These are phyloP conservation scores for Candida frijolesensis DNA, from an alignment of 1,139 yeast genomes.

Conservation along the genomic window DNA sequence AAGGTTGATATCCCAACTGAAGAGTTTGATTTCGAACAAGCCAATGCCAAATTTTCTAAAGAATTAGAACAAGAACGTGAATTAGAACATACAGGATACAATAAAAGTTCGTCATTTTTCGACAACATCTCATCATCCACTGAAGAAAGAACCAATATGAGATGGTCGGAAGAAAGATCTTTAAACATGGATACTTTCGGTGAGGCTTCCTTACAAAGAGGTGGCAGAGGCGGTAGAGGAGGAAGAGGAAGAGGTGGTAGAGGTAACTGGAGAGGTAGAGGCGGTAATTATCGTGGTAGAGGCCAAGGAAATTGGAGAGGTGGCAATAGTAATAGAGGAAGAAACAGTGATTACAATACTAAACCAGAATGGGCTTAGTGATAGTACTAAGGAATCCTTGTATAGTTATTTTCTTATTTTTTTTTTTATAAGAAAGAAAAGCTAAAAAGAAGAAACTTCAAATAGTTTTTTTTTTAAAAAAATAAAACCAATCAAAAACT, in stretches of 20 bases:
- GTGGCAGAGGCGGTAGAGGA: slow-evolving; percentile 37
- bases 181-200: slow-evolving; percentile 73
- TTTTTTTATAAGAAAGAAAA: not conserved
- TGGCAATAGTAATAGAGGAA: slow-evolving; percentile 8
- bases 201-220: slow-evolving; percentile 42
- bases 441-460: not conserved
- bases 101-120: slow-evolving; percentile 76
- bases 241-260: slow-evolving; percentile 31
- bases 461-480: too few species aligned
- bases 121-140: slow-evolving; percentile 72
- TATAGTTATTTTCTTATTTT: not conserved
- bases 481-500: not conserved
- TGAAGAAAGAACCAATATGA: slow-evolving; percentile 42
- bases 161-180: slow-evolving; percentile 64
- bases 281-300: slow-evolving; percentile 13
- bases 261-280: slow-evolving; percentile 21
- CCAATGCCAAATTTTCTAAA: slow-evolving; percentile 62
- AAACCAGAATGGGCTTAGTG: slow-evolving; percentile 46
- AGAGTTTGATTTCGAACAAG: slow-evolving; percentile 62
- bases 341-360: slow-evolving; percentile 26
- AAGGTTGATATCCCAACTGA: slow-evolving; percentile 18
- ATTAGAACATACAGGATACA: slow-evolving; percentile 40
- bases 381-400: not conserved
- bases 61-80: slow-evolving; percentile 34
- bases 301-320: slow-evolving; percentile 18